These are phyloP conservation scores for Diaporthe ilicicola DNA, from an alignment of 2,329 filamentous ascomycete genomes.

Conservation along the genomic window DNA sequence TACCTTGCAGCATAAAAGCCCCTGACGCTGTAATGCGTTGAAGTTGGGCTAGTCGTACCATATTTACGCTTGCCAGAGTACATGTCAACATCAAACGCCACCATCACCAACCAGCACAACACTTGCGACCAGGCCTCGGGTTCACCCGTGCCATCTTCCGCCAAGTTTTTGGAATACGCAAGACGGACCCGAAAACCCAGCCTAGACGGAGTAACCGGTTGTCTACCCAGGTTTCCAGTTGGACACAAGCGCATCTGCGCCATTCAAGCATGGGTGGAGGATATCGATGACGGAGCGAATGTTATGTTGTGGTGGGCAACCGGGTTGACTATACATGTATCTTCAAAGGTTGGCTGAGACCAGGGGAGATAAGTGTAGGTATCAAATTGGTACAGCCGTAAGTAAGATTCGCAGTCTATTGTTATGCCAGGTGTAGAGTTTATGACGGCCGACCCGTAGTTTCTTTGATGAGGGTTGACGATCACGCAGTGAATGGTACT, in stretches of 20 bases:
- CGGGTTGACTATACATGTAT: neutral
- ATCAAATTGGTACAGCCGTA: too few species aligned
- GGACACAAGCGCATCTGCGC: too few species aligned
- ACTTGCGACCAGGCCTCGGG: neutral
- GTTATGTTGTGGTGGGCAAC: too few species aligned
- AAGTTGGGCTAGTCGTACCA: neutral
- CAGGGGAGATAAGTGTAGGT: neutral
- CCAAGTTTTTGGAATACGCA: too few species aligned
- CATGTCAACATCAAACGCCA: neutral
- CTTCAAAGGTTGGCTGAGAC: too few species aligned
- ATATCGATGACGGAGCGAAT: neutral
- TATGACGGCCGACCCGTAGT: rapidly evolving
- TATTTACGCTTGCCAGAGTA: neutral
- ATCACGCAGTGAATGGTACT: neutral
- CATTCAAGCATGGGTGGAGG: too few species aligned
- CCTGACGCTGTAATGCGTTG: neutral
- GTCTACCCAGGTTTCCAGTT: neutral
- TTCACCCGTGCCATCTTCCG: neutral
- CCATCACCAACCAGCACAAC: too few species aligned
- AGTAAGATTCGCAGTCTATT: neutral
- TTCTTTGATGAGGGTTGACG: neutral
- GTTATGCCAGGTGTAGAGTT: rapidly evolving
- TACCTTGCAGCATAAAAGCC: neutral
- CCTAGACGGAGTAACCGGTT: neutral
- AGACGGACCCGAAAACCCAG: neutral